Conservation (phyloP, 192 early-diverging fungal species). For the Coemansia sp. region DNA sequence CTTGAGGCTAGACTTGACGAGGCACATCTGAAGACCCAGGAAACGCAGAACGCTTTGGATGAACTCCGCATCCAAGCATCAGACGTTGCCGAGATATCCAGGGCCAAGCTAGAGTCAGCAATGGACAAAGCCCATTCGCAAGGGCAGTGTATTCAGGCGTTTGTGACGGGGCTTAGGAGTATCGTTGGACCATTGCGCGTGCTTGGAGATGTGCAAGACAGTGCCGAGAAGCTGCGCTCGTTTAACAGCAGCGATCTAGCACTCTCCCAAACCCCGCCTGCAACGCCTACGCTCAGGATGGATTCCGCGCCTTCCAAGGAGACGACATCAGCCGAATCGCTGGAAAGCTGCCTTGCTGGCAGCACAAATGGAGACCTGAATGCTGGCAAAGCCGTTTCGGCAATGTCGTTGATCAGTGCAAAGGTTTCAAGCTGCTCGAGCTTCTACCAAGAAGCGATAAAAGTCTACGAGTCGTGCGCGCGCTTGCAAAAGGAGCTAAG, state of each 20-base stretch:
- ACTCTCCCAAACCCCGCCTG: constrained; percentile 27
- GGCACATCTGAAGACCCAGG: constrained; percentile 30
- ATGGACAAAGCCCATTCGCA: constrained; percentile 12
- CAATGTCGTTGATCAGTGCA: constrained; percentile 28
- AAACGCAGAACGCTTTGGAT: constrained; percentile 21
- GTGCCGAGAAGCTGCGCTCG: constrained; percentile 26
- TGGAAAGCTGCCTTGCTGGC: constrained; percentile 7
- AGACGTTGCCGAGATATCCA: constrained; percentile 18
- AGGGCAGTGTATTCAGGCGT: constrained; percentile 21
- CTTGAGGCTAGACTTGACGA: constrained; percentile 41
- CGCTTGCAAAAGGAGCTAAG: constrained; percentile 36
- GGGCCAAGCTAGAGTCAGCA: constrained; percentile 10
- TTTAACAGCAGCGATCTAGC: constrained; percentile 2
- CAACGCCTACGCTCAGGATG: constrained; percentile 31
- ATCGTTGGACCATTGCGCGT: constrained; percentile 32
- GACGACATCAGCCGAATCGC: constrained; percentile 14
- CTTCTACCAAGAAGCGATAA: constrained; percentile 28
- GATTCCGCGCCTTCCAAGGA: constrained; percentile 2
- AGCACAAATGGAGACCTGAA: constrained; percentile 4
- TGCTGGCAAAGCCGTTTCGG: constrained; percentile 18
- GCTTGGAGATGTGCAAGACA: constrained; percentile 20
- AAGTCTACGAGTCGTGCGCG: constrained; percentile 19
- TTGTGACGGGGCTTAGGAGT: constrained; percentile 16
- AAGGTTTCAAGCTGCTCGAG: constrained; percentile 25
- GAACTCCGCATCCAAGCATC: constrained; percentile 17